These are phyloP conservation scores for Dalbergia oliveri DNA, from an alignment of 306 rosid genomes.

Conservation along the genomic window DNA sequence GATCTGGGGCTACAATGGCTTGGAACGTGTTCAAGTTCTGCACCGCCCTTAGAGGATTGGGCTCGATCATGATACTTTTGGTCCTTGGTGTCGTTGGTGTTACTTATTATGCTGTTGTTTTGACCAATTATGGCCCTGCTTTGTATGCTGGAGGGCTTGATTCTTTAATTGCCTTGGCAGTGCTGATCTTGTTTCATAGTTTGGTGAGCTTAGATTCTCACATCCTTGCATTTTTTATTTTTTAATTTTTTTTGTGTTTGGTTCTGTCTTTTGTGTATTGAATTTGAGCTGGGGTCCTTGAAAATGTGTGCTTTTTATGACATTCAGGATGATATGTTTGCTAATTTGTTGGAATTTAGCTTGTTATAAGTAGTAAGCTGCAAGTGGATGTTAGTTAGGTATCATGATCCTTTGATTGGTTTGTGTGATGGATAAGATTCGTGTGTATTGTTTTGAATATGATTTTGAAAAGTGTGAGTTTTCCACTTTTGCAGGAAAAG, in stretches of 20 bases:
- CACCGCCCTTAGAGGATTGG: slow-evolving; percentile 93
- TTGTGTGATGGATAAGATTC: neutral
- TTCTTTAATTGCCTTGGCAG: slow-evolving; percentile 65
- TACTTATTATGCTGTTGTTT: slow-evolving; percentile 94
- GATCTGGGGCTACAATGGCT: slow-evolving; percentile 99
- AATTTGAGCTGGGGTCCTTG: neutral
- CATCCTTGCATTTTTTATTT: neutral
- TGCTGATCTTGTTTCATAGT: slow-evolving; percentile 88
- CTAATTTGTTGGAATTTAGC: slow-evolving; percentile 32
- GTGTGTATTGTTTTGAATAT: neutral
- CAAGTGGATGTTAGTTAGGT: slow-evolving; percentile 15
- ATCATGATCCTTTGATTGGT: slow-evolving; percentile 40
- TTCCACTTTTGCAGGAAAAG: neutral
- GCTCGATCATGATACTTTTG: slow-evolving; percentile 95
- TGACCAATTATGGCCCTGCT: slow-evolving; percentile 91
- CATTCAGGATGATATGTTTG: neutral
- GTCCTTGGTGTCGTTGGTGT: slow-evolving; percentile 99
- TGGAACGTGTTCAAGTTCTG: slow-evolving; percentile 99
- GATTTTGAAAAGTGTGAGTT: slow-evolving; percentile 15
- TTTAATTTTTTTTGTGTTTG: neutral
- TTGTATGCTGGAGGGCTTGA: slow-evolving; percentile 76
- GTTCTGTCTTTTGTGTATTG: slow-evolving; percentile 24
- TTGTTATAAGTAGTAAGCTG: neutral
- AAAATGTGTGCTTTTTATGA: neutral
- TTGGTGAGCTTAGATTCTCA: slow-evolving; percentile 67